Base-by-base conservation (phyloP, 495 filamentous ascomycete genomes). In the Thermothielavioides terrestris region DNA sequence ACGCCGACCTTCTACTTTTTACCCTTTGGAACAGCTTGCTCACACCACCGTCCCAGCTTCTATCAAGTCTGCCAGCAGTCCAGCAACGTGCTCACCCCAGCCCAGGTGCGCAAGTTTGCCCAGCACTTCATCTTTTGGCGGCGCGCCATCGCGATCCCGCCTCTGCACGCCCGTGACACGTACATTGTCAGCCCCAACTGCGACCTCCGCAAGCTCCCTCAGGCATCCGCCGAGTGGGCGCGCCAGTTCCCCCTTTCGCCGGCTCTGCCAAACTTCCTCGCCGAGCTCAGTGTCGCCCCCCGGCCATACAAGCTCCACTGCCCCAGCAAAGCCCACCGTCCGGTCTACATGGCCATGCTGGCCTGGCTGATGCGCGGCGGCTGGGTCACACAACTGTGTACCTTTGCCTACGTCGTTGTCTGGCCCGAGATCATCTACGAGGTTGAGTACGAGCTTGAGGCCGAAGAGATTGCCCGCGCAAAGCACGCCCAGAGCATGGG, bases 111-210 rank as follows among this genome's bases (percentile, higher is more conserved):
- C 49, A 78, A 85, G 59, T 80, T 94, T 41, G 88, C 89, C 10
- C 82, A 85, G 38, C 91, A 97, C 67, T 81, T 98, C 42, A 88
- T 97, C 35, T 94, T 91, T 69, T 96, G 89, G 89, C 79, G 92
- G 26, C 83, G 88, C 42, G 92, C 90, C 30, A 85, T 91, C 31
- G 84, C 90, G 25, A 94, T 98, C 49, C 87, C 89, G 10, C 92
- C 92, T 2, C 77, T 97, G 12, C 88, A 95, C 55, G 84, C 83
- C 28, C 74, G 90, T 27, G 88, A 97, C 62, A 88, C 81, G n/a
- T 98, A 96, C 65, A 85, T 95, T 22, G 81, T 95, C 26, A 92
- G 86, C 20, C 92, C 91, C 0, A 95, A 95, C 63, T 89, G 88
- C 42, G 86, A 95, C 56, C 75, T 88, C 61, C 75, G 76, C 52